These are phyloP conservation scores for Kuraishia hungarica DNA, from an alignment of 805 yeast genomes.

Conservation along the genomic window DNA sequence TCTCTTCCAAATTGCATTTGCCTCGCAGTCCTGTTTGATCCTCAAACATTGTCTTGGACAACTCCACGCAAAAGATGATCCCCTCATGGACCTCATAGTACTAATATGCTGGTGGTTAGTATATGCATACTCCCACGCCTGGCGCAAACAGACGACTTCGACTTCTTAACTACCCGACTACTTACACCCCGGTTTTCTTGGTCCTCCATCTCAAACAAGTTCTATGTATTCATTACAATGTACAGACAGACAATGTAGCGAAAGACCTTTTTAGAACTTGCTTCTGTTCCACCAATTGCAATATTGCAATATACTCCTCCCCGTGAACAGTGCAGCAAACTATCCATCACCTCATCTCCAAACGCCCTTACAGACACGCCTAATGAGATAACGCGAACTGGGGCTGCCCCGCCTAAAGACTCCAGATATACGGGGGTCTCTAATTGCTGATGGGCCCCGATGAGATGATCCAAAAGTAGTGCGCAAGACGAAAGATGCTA, in stretches of 20 bases:
- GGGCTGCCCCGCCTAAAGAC: too few relatives aligned
- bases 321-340: too few relatives aligned
- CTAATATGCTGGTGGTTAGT: constrained; percentile 4
- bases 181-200: background rate
- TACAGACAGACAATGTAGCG: background rate
- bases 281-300: background rate
- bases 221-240: background rate
- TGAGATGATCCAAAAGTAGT: too few relatives aligned
- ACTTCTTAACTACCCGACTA: background rate
- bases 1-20: constrained; percentile 37
- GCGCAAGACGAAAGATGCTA: too few relatives aligned
- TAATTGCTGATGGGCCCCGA: too few relatives aligned
- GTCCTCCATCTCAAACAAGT: background rate
- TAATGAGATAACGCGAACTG: too few relatives aligned
- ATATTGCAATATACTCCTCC: too few relatives aligned
- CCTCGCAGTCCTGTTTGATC: constrained; percentile 22
- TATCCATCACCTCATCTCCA: background rate
- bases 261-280: background rate
- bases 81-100: constrained; percentile 49
- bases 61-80: constrained; percentile 45
- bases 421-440: too few relatives aligned
- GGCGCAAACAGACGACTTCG: background rate
- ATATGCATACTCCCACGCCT: background rate
- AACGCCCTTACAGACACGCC: background rate
- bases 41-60: constrained; percentile 32